Conservation (phyloP, 306 rosid genomes). For the Herpetospermum pedunculosum region DNA sequence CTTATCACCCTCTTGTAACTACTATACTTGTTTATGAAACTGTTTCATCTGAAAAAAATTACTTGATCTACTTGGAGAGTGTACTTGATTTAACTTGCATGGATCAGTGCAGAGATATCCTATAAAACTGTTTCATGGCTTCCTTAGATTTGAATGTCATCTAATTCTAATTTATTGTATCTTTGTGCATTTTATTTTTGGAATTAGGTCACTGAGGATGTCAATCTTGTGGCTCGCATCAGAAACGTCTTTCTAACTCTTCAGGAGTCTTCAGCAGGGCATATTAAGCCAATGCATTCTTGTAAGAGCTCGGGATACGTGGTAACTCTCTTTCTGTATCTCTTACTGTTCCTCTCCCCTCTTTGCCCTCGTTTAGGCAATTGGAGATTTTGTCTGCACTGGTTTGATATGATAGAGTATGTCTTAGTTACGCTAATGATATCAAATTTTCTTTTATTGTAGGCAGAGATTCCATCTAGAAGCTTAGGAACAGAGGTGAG, state of each 20-base stretch:
- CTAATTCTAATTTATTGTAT: neutral
- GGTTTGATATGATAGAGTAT: neutral
- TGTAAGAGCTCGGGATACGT: slow-evolving; percentile 30
- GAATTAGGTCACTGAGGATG: slow-evolving; percentile 71
- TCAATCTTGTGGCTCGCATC: slow-evolving; percentile 40
- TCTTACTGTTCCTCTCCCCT: neutral
- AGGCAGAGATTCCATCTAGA: slow-evolving; percentile 31
- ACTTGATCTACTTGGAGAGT: neutral
- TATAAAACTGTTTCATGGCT: too few species aligned
- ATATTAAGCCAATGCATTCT: slow-evolving; percentile 26
- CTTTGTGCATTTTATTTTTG: slow-evolving; percentile 4
- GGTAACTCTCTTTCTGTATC: slow-evolving; percentile 38
- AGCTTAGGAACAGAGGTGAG: slow-evolving; percentile 31
- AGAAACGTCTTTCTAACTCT: slow-evolving; percentile 49
- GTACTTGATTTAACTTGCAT: neutral
- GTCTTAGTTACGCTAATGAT: neutral
- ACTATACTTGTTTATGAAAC: neutral
- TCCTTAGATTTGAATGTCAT: neutral
- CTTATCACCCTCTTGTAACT: neutral
- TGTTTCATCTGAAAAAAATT: neutral
- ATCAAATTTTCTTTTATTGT: slow-evolving; percentile 14
- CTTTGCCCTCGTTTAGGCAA: neutral
- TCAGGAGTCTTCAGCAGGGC: slow-evolving; percentile 36
- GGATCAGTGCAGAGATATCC: neutral
- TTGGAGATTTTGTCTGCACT: neutral